These are phyloP conservation scores for Quercus agrifolia DNA, from an alignment of 306 rosid genomes.

Conservation along the genomic window DNA sequence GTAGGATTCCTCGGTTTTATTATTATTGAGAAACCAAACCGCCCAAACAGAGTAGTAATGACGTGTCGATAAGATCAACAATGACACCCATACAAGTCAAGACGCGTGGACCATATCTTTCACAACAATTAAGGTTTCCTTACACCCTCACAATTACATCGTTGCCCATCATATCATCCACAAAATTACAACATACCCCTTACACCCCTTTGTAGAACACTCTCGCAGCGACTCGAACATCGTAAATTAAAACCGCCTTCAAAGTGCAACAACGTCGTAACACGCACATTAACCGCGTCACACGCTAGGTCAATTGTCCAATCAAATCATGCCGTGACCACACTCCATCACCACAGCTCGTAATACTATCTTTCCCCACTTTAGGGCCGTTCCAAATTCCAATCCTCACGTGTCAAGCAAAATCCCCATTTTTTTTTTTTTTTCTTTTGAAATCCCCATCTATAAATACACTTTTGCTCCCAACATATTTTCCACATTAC, in stretches of 20 bases:
- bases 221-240: too few species aligned
- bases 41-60: neutral
- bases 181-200: neutral
- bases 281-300: neutral
- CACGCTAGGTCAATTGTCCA: neutral
- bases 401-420: too few species aligned
- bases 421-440: too few species aligned
- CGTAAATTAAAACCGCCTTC: neutral
- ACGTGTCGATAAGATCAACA: neutral
- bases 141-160: neutral
- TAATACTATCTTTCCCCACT: neutral
- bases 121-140: neutral
- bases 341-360: neutral
- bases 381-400: neutral
- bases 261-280: neutral
- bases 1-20: too few species aligned
- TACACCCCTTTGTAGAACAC: too few species aligned
- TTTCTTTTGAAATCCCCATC: too few species aligned
- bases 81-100: neutral
- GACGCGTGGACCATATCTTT: too few species aligned
- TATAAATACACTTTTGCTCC: too few species aligned
- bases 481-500: too few species aligned
- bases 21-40: too few species aligned
- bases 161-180: neutral
- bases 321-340: conserved; percentile 9